These are phyloP conservation scores for Colletotrichum nymphaeae DNA, from an alignment of 2,329 filamentous ascomycete genomes.

Conservation along the genomic window DNA sequence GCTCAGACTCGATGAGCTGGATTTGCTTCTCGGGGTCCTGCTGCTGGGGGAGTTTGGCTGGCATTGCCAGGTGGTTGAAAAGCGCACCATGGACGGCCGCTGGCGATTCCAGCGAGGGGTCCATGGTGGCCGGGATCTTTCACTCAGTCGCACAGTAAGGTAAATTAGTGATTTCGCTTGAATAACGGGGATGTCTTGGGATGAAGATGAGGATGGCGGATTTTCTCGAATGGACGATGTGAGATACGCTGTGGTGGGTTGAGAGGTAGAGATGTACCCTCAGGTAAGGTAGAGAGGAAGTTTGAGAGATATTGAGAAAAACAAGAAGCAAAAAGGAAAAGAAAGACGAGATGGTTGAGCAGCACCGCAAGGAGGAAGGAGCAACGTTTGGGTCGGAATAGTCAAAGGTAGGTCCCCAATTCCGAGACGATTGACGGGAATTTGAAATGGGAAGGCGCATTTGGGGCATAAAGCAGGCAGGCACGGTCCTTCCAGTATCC, in stretches of 20 bases:
- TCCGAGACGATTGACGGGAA: neutral
- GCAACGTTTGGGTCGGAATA: neutral
- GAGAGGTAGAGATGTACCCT: too few species aligned
- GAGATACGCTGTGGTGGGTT: too few species aligned
- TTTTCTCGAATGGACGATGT: too few species aligned
- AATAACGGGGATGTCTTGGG: too few species aligned
- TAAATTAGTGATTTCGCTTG: too few species aligned
- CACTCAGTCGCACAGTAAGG: neutral
- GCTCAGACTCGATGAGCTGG: conserved; percentile 10
- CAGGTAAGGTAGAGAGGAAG: neutral
- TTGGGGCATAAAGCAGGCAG: neutral
- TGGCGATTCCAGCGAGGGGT: neutral
- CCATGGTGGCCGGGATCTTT: neutral
- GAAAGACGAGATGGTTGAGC: neutral
- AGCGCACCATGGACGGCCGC: conserved; percentile 22
- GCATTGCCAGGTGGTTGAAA: conserved; percentile 26
- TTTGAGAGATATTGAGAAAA: neutral
- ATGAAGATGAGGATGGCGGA: neutral
- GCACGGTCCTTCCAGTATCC: neutral
- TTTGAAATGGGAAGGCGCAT: neutral
- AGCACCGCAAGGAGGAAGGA: neutral
- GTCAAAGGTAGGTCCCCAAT: neutral
- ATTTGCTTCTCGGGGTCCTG: conserved; percentile 18
- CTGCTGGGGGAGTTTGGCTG: conserved; percentile 26
- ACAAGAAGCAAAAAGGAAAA: neutral